Evolutionary conservation across 345 rosid species (phyloP).

Genomic region (Populus deltoides): DNA sequence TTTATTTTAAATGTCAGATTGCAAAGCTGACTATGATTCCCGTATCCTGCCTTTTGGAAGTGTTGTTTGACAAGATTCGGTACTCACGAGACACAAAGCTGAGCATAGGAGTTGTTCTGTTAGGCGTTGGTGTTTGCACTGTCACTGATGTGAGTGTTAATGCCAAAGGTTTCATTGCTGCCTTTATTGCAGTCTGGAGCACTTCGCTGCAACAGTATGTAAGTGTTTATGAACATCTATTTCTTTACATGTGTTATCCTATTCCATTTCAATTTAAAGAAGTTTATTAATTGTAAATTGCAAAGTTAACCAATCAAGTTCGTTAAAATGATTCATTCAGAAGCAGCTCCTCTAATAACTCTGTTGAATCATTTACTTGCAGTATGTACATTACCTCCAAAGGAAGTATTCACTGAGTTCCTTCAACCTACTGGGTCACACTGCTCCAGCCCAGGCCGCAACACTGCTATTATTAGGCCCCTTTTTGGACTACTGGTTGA

Average conservation of each 20-base stretch:
- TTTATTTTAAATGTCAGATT: slow-evolving; percentile 45
- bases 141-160: slow-evolving; percentile 99
- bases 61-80: slow-evolving; percentile 84
- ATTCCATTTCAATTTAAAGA: neutral
- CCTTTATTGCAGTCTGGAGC: slow-evolving; percentile 92
- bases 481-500: slow-evolving; percentile 81
- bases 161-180: slow-evolving; percentile 83
- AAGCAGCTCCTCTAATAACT: neutral
- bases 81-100: slow-evolving; percentile 97
- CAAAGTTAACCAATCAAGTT: neutral
- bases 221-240: neutral
- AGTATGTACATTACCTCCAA: slow-evolving; percentile 92
- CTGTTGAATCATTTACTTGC: slow-evolving; percentile 20
- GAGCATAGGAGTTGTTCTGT: slow-evolving; percentile 80
- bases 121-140: slow-evolving; percentile 97
- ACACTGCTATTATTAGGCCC: slow-evolving; percentile 77
- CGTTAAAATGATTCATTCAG: neutral
- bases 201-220: slow-evolving; percentile 97
- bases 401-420: slow-evolving; percentile 80
- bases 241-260: neutral
- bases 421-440: slow-evolving; percentile 79
- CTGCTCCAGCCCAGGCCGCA: slow-evolving; percentile 91
- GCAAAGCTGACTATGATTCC: slow-evolving; percentile 99
- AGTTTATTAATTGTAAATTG: neutral
- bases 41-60: slow-evolving; percentile 89